phyloP scores from a whole-genome alignment of 306 rosid species.

The Sechiopsis laciniata region DNA sequence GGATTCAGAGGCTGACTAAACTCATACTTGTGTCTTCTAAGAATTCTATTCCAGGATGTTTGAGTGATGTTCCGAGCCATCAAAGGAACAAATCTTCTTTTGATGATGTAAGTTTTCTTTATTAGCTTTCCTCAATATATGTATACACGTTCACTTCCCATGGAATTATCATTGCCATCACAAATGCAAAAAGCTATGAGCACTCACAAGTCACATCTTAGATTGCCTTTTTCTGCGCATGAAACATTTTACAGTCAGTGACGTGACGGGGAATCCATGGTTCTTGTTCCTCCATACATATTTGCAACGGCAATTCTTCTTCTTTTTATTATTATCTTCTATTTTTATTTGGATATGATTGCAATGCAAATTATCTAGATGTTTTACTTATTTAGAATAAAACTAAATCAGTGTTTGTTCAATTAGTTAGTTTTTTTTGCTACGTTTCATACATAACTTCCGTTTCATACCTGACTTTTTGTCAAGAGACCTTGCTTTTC shows the following conservation, averaged over 20 bases:
- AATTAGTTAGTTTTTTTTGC: background rate
- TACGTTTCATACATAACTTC: background rate
- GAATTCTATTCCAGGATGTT: slow-evolving; percentile 77
- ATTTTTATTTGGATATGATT: slow-evolving; percentile 10
- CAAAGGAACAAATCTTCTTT: slow-evolving; percentile 65
- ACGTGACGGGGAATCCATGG: background rate
- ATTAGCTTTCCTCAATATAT: background rate
- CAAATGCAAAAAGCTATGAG: too few species aligned
- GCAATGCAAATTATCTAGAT: background rate
- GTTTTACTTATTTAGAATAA: background rate
- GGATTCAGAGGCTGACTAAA: slow-evolving; percentile 96
- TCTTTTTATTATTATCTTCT: background rate
- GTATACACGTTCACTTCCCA: background rate
- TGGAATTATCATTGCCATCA: too few species aligned
- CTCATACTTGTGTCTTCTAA: slow-evolving; percentile 96
- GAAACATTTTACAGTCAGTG: background rate
- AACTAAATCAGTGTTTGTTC: background rate
- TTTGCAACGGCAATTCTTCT: background rate
- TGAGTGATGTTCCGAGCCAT: slow-evolving; percentile 69
- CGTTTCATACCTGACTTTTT: background rate
- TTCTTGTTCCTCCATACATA: background rate
- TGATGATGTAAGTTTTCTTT: slow-evolving; percentile 66
- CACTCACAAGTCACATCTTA: background rate
- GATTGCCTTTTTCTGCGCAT: background rate
- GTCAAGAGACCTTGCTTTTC: background rate